Conservation (phyloP, 768 basidiomycete species). For the Leccinellum rugosiceps region DNA sequence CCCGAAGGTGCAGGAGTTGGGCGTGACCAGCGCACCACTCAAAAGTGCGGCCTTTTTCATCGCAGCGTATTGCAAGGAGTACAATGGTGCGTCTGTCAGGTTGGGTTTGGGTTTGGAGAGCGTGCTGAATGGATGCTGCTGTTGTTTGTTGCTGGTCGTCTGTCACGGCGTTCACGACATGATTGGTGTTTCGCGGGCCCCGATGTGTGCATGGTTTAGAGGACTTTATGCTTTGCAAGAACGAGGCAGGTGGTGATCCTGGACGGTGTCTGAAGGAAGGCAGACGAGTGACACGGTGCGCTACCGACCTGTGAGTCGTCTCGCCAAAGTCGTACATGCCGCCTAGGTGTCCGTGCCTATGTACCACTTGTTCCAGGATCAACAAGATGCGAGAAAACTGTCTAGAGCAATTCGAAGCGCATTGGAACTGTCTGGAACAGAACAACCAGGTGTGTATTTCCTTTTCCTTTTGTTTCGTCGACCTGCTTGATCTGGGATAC, state of each 20-base stretch:
- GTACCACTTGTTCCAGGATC: conserved; percentile 53
- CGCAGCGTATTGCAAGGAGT: conserved; percentile 92
- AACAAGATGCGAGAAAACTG: conserved; percentile 93
- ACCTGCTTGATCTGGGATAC: not conserved
- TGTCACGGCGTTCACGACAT: conserved; percentile 2
- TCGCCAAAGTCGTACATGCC: conserved; percentile 36
- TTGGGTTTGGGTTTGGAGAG: not conserved
- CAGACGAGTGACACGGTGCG: conserved; percentile 91
- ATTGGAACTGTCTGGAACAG: conserved; percentile 92
- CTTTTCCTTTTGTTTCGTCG: not conserved
- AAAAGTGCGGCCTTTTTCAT: conserved; percentile 98
- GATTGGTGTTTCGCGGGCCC: too few species aligned
- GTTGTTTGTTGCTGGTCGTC: not conserved
- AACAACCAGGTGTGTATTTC: conserved; percentile 82
- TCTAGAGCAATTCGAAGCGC: conserved; percentile 77
- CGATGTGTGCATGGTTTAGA: conserved; percentile 40
- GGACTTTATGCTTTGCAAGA: conserved; percentile 98
- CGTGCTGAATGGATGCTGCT: conserved; percentile 9
- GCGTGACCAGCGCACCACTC: conserved; percentile 85
- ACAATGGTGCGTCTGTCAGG: conserved; percentile 70
- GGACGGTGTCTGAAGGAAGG: conserved; percentile 95
- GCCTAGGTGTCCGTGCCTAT: not conserved
- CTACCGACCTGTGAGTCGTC: conserved; percentile 81
- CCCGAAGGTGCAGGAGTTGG: conserved; percentile 86
- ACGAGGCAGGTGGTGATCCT: conserved; percentile 78